A percentile compares a stretch with the other conserved stretches of the same genome.
Evolutionary conservation across 352 stramenopile species (phyloP).

Genomic region (Phytopythium sindhum): DNA sequence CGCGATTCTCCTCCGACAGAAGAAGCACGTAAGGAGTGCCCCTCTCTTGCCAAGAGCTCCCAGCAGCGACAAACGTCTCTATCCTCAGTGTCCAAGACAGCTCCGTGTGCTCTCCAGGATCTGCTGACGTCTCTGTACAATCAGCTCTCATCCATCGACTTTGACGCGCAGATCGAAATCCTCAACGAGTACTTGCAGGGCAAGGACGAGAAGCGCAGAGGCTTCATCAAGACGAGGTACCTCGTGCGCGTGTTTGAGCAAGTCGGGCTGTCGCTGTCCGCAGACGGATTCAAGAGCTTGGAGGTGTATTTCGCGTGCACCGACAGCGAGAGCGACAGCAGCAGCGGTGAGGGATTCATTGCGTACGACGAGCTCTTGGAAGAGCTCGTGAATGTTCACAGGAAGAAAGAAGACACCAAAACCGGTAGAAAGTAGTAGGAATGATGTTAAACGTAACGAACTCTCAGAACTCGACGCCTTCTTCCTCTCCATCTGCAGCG

Average conservation of each 20-base stretch:
- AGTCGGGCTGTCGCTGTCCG: conserved; percentile 48
- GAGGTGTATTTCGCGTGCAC: conserved; percentile 24
- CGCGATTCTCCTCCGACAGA: background rate
- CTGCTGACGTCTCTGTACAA: conserved; percentile 53
- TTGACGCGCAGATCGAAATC: conserved; percentile 59
- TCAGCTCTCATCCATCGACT: conserved; percentile 69
- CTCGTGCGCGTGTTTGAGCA: conserved; percentile 46
- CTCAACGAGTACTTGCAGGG: conserved; percentile 51
- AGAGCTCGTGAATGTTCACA: conserved; percentile 26
- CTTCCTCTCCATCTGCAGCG: conserved; percentile 18
- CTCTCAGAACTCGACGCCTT: conserved; percentile 13
- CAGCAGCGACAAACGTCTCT: too few species aligned
- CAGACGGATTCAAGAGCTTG: conserved; percentile 33
- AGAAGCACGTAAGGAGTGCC: background rate
- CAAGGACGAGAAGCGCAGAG: conserved; percentile 26
- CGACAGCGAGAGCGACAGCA: background rate
- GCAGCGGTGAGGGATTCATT: conserved; percentile 10
- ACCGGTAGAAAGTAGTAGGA: conserved; percentile 11
- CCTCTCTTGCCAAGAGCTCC: background rate
- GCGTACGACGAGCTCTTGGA: conserved; percentile 33
- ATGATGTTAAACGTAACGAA: background rate
- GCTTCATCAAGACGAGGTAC: conserved; percentile 29
- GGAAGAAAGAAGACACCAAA: conserved; percentile 6
- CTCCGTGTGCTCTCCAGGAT: conserved; percentile 16
- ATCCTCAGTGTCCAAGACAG: too few species aligned